These are phyloP conservation scores for Scenedesmus sp. DNA, from an alignment of 163 green algal genomes.

Conservation along the genomic window DNA sequence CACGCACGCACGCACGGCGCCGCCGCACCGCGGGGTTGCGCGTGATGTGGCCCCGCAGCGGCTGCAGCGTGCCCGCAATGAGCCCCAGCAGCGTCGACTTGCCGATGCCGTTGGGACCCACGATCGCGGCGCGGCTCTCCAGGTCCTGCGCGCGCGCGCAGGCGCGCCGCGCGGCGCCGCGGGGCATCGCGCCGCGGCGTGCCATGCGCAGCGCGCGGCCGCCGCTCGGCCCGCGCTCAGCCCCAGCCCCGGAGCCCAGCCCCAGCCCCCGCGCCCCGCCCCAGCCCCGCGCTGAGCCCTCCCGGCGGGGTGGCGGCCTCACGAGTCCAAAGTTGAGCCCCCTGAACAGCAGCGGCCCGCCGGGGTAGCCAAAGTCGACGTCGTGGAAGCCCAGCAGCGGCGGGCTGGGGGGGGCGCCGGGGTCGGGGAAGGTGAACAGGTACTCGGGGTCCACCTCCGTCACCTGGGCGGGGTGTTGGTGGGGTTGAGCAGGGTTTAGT, in stretches of 20 bases:
- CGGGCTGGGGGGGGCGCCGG: constrained; percentile 60
- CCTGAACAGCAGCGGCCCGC: constrained; percentile 55
- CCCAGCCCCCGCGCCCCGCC: too few relatives aligned
- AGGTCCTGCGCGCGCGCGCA: constrained; percentile 75
- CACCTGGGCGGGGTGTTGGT: not conserved
- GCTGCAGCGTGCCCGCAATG: constrained; percentile 90
- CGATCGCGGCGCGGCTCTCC: constrained; percentile 80
- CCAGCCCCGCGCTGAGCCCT: too few relatives aligned
- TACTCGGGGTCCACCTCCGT: constrained; percentile 61
- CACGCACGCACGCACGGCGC: not conserved
- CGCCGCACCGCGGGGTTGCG: constrained; percentile 79
- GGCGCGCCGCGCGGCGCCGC: not conserved
- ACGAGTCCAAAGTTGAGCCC: constrained; percentile 89
- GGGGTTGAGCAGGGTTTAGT: not conserved
- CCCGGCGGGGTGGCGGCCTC: too few relatives aligned
- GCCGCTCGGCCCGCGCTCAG: not conserved
- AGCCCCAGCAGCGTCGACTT: constrained; percentile 98
- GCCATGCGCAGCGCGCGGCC: not conserved
- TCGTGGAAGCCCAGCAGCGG: constrained; percentile 78
- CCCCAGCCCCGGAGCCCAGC: too few relatives aligned
- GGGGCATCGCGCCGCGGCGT: constrained; percentile 45
- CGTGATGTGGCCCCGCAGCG: constrained; percentile 86
- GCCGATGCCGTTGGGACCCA: constrained; percentile 80
- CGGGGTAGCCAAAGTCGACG: constrained; percentile 78
- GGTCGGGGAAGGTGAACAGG: constrained; percentile 69